These are phyloP conservation scores for Amauroascus niger DNA, from an alignment of 2,329 filamentous ascomycete species.

Conservation along the genomic window DNA sequence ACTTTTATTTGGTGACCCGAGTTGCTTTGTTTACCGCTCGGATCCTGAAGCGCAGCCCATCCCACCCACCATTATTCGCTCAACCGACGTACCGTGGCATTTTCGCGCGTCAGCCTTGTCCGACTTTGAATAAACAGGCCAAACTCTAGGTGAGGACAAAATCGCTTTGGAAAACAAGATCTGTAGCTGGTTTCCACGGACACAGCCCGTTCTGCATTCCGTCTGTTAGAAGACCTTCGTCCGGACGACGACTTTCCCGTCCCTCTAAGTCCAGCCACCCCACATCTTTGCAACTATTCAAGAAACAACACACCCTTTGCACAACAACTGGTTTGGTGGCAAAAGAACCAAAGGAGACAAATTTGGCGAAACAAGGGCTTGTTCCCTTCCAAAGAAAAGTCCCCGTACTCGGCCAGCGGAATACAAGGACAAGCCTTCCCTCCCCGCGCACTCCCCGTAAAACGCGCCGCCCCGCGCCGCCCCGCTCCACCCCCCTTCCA, in stretches of 20 bases:
- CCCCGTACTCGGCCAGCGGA: not conserved
- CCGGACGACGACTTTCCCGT: too few relatives aligned
- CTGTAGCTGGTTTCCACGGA: not conserved
- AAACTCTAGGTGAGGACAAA: not conserved
- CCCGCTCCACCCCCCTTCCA: too few relatives aligned
- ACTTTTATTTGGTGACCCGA: not conserved
- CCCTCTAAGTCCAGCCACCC: not conserved
- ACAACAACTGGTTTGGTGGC: not conserved
- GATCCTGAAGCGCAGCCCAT: not conserved
- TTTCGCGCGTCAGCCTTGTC: slow-evolving; percentile 3
- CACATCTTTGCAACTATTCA: not conserved
- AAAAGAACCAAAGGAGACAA: not conserved
- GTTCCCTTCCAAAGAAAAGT: not conserved
- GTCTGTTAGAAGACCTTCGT: not conserved
- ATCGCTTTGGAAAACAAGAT: not conserved
- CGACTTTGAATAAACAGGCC: not conserved
- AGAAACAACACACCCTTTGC: not conserved
- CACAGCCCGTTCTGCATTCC: not conserved
- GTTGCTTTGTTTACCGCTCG: not conserved
- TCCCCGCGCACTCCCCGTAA: not conserved
- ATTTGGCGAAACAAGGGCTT: not conserved
- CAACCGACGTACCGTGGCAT: slow-evolving; percentile 4
- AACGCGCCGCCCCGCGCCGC: not conserved
- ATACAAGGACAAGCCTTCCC: not conserved
- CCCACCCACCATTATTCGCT: not conserved